These are phyloP conservation scores for Collybiopsis confluens DNA, from an alignment of 768 basidiomycete species.

Conservation along the genomic window DNA sequence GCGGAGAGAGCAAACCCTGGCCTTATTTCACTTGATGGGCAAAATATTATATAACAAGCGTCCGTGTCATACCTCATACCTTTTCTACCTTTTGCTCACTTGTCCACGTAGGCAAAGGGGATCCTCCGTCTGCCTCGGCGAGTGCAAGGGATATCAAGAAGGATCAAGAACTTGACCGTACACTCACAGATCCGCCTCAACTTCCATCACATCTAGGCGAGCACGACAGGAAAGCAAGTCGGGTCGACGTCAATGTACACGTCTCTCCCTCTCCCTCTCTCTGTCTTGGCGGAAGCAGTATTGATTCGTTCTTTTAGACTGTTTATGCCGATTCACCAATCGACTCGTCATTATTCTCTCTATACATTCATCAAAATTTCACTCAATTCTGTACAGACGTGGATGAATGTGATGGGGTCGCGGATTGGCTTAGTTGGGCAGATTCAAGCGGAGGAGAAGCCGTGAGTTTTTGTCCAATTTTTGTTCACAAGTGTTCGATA, in stretches of 20 bases:
- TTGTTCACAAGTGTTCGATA: not conserved
- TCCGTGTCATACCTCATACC: constrained; percentile 30
- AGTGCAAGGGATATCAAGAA: constrained; percentile 60
- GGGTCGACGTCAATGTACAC: constrained; percentile 73
- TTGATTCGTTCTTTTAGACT: constrained; percentile 32
- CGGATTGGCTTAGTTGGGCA: constrained; percentile 74
- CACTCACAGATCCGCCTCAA: constrained; percentile 48
- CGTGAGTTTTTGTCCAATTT: constrained; percentile 31
- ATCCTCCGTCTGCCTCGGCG: constrained; percentile 52
- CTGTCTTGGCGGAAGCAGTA: not conserved
- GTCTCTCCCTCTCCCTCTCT: not conserved
- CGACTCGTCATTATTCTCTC: constrained; percentile 81
- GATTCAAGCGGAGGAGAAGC: constrained; percentile 66
- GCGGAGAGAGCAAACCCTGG: constrained; percentile 78
- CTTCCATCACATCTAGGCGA: constrained; percentile 57
- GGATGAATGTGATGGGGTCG: constrained; percentile 66
- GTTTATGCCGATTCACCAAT: constrained; percentile 85
- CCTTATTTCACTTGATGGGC: constrained; percentile 89
- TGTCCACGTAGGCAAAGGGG: constrained; percentile 67
- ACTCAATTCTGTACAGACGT: constrained; percentile 76
- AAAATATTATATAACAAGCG: constrained; percentile 96
- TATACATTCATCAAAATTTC: constrained; percentile 95
- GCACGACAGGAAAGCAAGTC: constrained; percentile 63
- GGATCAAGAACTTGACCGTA: constrained; percentile 52
- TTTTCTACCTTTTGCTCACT: not conserved